phyloP scores from a whole-genome alignment of 164 flowering plant genomes.

The Sextonia rubra region DNA sequence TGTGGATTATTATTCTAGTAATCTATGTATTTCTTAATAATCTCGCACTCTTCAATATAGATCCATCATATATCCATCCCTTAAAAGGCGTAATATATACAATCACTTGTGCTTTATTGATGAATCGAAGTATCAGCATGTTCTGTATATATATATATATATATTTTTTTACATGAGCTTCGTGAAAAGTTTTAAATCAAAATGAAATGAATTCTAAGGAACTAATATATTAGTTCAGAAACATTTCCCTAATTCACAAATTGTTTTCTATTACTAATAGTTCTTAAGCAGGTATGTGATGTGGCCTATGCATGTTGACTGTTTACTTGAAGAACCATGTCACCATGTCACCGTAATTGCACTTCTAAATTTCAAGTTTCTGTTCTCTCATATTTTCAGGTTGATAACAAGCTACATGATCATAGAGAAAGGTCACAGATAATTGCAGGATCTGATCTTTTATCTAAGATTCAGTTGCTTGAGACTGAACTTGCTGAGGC shows the following conservation, averaged over 20 bases:
- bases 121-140: too few relatives aligned
- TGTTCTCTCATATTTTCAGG: conserved; percentile 21
- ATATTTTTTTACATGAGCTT: too few relatives aligned
- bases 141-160: too few relatives aligned
- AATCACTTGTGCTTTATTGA: too few relatives aligned
- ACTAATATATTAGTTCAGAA: background rate
- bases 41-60: too few relatives aligned
- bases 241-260: background rate
- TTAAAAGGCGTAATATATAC: too few relatives aligned
- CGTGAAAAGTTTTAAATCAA: background rate
- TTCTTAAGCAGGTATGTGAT: background rate
- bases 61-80: too few relatives aligned
- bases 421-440: conserved; percentile 18
- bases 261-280: background rate
- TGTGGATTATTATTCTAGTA: too few relatives aligned
- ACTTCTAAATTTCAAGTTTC: background rate
- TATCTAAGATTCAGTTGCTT: conserved; percentile 41
- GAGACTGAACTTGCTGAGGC: conserved; percentile 66
- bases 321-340: background rate
- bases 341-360: background rate
- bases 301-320: background rate
- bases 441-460: conserved; percentile 18
- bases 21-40: too few relatives aligned
- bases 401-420: conserved; percentile 15
- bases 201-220: background rate